Evolutionary conservation across 2,329 filamentous ascomycete genomes (phyloP).

Genomic region (Westerdykella aurantiaca): DNA sequence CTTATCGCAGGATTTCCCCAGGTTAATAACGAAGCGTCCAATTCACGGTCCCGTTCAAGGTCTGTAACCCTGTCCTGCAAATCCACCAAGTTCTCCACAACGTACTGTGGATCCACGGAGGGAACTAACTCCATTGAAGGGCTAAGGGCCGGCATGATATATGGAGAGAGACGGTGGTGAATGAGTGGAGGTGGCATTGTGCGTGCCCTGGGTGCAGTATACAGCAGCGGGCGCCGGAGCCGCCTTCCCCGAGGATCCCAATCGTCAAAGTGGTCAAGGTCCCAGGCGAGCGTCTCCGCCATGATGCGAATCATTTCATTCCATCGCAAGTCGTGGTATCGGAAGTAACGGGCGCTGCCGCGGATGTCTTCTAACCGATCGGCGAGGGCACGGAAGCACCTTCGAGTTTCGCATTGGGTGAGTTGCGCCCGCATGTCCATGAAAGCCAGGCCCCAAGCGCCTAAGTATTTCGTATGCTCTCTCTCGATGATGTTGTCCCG

Average conservation of each 20-base stretch:
- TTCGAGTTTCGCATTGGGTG: neutral
- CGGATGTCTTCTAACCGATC: neutral
- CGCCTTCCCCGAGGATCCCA: neutral
- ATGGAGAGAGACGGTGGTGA: too few species aligned
- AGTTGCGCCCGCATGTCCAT: neutral
- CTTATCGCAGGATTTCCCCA: too few species aligned
- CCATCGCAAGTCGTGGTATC: neutral
- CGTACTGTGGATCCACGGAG: too few species aligned
- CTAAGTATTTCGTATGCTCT: neutral
- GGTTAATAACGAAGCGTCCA: too few species aligned
- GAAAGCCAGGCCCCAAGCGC: slow-evolving; percentile 4
- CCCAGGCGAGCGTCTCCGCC: neutral
- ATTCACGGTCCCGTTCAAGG: too few species aligned
- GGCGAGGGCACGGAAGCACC: neutral
- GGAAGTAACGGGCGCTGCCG: neutral
- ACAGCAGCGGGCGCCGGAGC: neutral
- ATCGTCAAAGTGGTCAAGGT: neutral
- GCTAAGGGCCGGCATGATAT: too few species aligned
- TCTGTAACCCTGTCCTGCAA: too few species aligned
- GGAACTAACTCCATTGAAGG: too few species aligned
- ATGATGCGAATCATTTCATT: neutral
- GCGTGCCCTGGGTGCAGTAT: neutral
- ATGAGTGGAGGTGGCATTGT: neutral
- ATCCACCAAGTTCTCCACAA: too few species aligned
- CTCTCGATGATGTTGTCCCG: slow-evolving; percentile 1